These are phyloP conservation scores for Phoma sp. DNA, from an alignment of 2,329 filamentous ascomycete genomes.

Conservation along the genomic window DNA sequence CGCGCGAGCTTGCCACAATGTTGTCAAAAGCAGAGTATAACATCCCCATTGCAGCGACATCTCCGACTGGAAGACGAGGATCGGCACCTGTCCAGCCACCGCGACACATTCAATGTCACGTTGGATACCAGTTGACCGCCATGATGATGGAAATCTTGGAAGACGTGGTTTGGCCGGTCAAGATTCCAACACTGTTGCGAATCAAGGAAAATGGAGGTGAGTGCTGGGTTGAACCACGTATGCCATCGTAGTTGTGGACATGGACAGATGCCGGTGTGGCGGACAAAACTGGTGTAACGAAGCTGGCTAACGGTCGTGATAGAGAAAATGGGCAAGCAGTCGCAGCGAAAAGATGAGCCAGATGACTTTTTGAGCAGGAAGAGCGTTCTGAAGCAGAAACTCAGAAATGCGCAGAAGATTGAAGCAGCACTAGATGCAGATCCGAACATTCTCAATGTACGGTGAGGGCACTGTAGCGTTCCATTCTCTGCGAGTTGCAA, in stretches of 20 bases:
- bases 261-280: neutral
- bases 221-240: neutral
- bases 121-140: neutral
- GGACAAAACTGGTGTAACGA: neutral
- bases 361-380: neutral
- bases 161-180: neutral
- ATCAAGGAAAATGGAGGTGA: slow-evolving; percentile 1
- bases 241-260: neutral
- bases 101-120: slow-evolving; percentile 3
- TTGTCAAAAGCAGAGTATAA: neutral
- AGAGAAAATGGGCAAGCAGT: neutral
- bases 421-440: neutral
- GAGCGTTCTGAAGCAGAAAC: neutral
- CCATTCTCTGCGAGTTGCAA: too few species aligned
- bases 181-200: neutral
- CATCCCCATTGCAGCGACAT: neutral
- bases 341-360: neutral
- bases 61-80: neutral
- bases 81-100: neutral
- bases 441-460: neutral
- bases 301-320: neutral
- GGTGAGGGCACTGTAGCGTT: neutral
- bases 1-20: neutral
- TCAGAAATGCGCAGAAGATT: neutral
- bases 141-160: neutral